phyloP scores from a whole-genome alignment of 768 basidiomycete species.

The Lentinula raphanica region DNA sequence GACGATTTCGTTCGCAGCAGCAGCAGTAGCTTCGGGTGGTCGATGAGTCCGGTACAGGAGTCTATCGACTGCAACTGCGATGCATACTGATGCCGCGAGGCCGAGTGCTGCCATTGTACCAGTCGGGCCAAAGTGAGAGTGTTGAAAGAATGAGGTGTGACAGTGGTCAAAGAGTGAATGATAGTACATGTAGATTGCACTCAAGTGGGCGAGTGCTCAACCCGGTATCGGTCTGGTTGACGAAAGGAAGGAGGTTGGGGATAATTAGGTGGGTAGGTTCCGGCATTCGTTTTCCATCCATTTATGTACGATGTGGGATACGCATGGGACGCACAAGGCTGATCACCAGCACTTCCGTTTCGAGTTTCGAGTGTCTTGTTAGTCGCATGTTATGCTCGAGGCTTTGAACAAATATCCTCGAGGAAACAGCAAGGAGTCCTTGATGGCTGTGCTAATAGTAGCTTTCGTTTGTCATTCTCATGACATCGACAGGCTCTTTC shows the following conservation, averaged over 20 bases:
- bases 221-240: not conserved
- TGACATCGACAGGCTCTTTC: no score
- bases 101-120: not conserved
- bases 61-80: not conserved
- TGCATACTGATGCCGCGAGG: not conserved
- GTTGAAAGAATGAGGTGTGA: not conserved
- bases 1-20: not conserved
- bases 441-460: not conserved
- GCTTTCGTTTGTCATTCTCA: no score
- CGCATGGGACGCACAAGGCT: not conserved
- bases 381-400: not conserved
- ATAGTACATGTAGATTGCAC: not conserved
- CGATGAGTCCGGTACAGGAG: not conserved
- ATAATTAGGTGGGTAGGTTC: not conserved
- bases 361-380: not conserved
- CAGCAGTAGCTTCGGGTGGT: not conserved
- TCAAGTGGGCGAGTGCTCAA: not conserved
- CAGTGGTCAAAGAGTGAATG: conserved; percentile 2
- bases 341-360: not conserved
- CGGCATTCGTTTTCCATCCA: not conserved
- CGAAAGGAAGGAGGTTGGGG: no score
- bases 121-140: not conserved
- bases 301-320: not conserved
- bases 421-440: not conserved
- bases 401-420: not conserved